Base-by-base conservation (phyloP, 1,284 basidiomycete genomes). In the Pisolithus thermaeus region DNA sequence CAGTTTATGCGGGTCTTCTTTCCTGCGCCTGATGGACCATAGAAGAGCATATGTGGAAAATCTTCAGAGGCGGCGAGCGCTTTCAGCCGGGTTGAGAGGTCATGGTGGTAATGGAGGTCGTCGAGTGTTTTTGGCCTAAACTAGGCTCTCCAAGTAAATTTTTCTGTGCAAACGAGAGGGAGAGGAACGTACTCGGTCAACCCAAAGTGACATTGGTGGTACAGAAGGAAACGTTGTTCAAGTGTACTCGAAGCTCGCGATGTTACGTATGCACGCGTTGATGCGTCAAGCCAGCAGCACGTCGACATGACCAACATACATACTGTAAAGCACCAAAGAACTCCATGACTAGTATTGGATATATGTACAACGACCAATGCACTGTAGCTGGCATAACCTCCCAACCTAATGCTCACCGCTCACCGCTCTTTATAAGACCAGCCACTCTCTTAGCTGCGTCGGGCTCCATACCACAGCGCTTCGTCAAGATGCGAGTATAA, bases 41-140 rank as follows among this genome's bases (percentile, higher is more conserved):
- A 99, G 73, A 99, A 97, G 11, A 99, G 81, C 74, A 97, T 87
- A 67, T 99, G 96, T 6, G 96, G 96, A 64, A 99, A 97, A 74
- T 99, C 97, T 2, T 90, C 90, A 1, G 90, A 90, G 0, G 84
- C 79, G 1, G 92, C 84, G 49, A 98, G 76, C 1, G 92, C 88
- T 57, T 79, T 81, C 30, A 99, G 75, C 27, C 95, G 82, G 36
- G 80, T 76, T 8, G 92, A 91, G 40, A 99, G 83, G 41, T 80
- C 81, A 27, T 77, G 66, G 66, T 99, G 97, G 69, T 99, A 98
- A 65, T 95, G 86, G 42, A 99, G 81, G 51, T 90, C 86, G 58
- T 88, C 83, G 23, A 99, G 81, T 2, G 84, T 79, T 56, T 85
- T 83, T 14, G 96, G 96, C 48, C 96, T 85, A 67, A 92, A 92